Evolutionary conservation across 805 yeast genomes (phyloP).

Genomic region (Zygoascus flipseniorum): DNA sequence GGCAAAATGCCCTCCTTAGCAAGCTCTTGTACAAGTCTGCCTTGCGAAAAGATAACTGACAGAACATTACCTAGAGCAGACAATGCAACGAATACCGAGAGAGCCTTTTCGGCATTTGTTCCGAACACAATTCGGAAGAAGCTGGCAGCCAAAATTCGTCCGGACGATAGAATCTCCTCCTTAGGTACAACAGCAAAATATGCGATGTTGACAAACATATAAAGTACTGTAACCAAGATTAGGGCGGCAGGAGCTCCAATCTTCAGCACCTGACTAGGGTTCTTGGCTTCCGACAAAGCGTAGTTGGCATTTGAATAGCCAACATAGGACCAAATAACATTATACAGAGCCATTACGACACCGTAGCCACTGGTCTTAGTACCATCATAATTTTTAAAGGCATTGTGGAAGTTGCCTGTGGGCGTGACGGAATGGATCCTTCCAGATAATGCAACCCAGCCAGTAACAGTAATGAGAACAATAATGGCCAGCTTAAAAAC

Average conservation of each 20-base stretch:
- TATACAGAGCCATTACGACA: constrained; percentile 58
- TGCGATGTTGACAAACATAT: constrained; percentile 70
- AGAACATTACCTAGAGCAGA: constrained; percentile 76
- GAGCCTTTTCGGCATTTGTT: constrained; percentile 56
- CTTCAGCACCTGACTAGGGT: constrained; percentile 61
- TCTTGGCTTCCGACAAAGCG: constrained; percentile 69
- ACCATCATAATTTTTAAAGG: constrained; percentile 43
- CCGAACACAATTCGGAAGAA: constrained; percentile 71
- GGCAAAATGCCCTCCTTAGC: constrained; percentile 81
- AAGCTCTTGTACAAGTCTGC: constrained; percentile 69
- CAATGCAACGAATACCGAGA: constrained; percentile 72
- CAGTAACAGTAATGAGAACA: constrained; percentile 60
- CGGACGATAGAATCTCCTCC: constrained; percentile 43
- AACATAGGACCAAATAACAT: constrained; percentile 76
- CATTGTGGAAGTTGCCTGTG: constrained; percentile 52
- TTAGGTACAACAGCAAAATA: constrained; percentile 45
- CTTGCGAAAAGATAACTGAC: constrained; percentile 74
- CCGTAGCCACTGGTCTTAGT: constrained; percentile 32
- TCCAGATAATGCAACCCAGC: constrained; percentile 79
- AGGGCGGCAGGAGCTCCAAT: constrained; percentile 72
- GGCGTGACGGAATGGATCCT: constrained; percentile 41
- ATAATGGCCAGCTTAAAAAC: constrained; percentile 66
- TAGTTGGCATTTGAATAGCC: constrained; percentile 81
- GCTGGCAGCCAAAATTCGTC: constrained; percentile 65
- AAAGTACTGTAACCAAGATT: constrained; percentile 49